These are phyloP conservation scores for Sphagnurus paluster DNA, from an alignment of 1,284 basidiomycete genomes.

Conservation along the genomic window DNA sequence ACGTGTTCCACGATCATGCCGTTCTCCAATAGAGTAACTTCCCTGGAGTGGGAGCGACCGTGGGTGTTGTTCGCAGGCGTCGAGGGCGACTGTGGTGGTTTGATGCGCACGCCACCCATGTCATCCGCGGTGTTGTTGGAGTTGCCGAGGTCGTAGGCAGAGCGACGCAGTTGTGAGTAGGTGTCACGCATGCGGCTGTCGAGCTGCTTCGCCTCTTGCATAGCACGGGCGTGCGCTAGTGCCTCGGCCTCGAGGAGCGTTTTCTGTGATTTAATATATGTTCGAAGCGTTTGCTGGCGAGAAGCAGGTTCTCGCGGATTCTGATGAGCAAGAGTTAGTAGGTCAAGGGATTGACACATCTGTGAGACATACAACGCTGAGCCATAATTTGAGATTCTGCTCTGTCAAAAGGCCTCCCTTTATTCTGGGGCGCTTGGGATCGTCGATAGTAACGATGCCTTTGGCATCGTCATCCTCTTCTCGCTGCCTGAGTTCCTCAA, in stretches of 20 bases:
- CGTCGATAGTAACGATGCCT: conserved; percentile 44
- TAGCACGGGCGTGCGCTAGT: conserved; percentile 68
- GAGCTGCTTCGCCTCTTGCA: conserved; percentile 73
- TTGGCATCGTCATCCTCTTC: conserved; percentile 70
- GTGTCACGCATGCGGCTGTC: conserved; percentile 76
- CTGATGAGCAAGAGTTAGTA: conserved; percentile 36
- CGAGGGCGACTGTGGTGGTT: conserved; percentile 51
- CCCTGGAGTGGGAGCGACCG: conserved; percentile 56
- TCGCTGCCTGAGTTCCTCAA: conserved; percentile 74
- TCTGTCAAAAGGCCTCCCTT: conserved; percentile 76
- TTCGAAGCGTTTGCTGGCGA: conserved; percentile 68
- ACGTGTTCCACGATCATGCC: conserved; percentile 87
- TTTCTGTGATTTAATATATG: conserved; percentile 72
- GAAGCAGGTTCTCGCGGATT: conserved; percentile 80
- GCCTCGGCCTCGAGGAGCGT: conserved; percentile 74
- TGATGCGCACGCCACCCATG: conserved; percentile 63
- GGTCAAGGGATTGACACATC: conserved; percentile 3
- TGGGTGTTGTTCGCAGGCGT: conserved; percentile 39
- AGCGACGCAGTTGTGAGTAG: conserved; percentile 74
- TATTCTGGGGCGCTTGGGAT: conserved; percentile 56
- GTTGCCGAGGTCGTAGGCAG: conserved; percentile 65
- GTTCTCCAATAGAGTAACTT: conserved; percentile 79
- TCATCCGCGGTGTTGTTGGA: conserved; percentile 51
- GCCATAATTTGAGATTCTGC: conserved; percentile 83
- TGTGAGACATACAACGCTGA: conserved; percentile 66